A percentile compares a stretch with the other conserved stretches of the same genome.
Evolutionary conservation across 2,329 filamentous ascomycete species (phyloP).

Genomic region (Fusarium anthophilum): DNA sequence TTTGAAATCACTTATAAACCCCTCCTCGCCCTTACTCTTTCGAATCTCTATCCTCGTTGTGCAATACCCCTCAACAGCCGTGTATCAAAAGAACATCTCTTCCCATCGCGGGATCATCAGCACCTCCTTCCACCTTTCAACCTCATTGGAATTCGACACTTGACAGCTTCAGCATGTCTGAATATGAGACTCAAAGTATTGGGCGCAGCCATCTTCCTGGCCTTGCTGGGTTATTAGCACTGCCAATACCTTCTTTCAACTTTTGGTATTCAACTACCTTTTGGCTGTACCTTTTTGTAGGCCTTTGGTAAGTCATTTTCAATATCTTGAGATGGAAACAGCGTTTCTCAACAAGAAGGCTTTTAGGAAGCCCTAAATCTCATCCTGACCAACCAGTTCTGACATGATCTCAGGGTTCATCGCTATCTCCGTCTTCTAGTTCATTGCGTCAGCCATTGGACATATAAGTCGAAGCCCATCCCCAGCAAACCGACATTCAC

Average conservation of each 20-base stretch:
- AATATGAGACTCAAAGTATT: slow-evolving; percentile 24
- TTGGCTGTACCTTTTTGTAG: slow-evolving; percentile 56
- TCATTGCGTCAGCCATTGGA: slow-evolving; percentile 86
- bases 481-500: slow-evolving; percentile 83
- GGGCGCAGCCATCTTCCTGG: slow-evolving; percentile 19
- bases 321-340: neutral
- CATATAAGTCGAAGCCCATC: slow-evolving; percentile 84
- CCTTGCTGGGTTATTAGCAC: slow-evolving; percentile 28
- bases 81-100: slow-evolving; percentile 20
- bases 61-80: slow-evolving; percentile 11
- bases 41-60: slow-evolving; percentile 10
- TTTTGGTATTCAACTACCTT: slow-evolving; percentile 57
- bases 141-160: slow-evolving; percentile 25
- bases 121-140: slow-evolving; percentile 27
- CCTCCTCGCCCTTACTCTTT: slow-evolving; percentile 24
- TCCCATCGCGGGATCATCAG: slow-evolving; percentile 29
- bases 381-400: slow-evolving; percentile 12
- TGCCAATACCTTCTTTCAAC: slow-evolving; percentile 40
- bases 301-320: slow-evolving; percentile 57
- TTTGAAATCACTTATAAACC: slow-evolving; percentile 20
- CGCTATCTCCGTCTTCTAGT: slow-evolving; percentile 87
- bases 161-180: slow-evolving; percentile 34
- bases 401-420: slow-evolving; percentile 70
- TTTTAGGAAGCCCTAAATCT: neutral
- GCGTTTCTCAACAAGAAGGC: neutral